Conservation (phyloP, 176 grass and related monocot species). For the Rhynchospora breviuscula region DNA sequence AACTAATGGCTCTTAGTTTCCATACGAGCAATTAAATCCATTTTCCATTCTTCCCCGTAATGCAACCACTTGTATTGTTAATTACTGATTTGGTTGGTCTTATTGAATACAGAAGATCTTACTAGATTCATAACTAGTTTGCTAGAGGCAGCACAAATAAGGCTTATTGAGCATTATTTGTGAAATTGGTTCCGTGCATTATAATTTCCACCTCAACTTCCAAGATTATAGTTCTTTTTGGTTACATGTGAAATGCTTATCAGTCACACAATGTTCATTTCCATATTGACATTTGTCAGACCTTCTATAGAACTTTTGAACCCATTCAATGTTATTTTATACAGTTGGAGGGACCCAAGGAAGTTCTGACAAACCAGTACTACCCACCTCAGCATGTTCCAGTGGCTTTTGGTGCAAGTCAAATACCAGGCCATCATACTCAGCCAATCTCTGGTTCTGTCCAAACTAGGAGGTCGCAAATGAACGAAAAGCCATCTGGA, state of each 20-base stretch:
- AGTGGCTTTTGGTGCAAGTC: slow-evolving; percentile 11
- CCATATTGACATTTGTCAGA: slow-evolving; percentile 1
- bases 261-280: not conserved
- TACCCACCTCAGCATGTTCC: slow-evolving; percentile 46
- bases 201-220: not conserved
- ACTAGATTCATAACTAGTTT: not conserved
- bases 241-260: not conserved
- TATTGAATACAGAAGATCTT: not conserved
- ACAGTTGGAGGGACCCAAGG: slow-evolving; percentile 93
- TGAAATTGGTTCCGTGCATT: not conserved
- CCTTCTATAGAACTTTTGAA: not conserved
- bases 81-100: not conserved
- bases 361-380: slow-evolving; percentile 39
- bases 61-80: not conserved
- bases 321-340: slow-evolving; percentile 12
- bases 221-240: not conserved
- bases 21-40: not conserved
- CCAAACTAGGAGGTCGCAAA: slow-evolving; percentile 33
- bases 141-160: not conserved
- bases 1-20: not conserved
- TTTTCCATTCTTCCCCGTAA: not conserved
- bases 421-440: slow-evolving; percentile 14
- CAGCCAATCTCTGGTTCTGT: slow-evolving; percentile 31
- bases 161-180: not conserved
- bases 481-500: slow-evolving; percentile 42